Conservation (phyloP, 257 asterid genomes). For the Ligustrum vulgare region DNA sequence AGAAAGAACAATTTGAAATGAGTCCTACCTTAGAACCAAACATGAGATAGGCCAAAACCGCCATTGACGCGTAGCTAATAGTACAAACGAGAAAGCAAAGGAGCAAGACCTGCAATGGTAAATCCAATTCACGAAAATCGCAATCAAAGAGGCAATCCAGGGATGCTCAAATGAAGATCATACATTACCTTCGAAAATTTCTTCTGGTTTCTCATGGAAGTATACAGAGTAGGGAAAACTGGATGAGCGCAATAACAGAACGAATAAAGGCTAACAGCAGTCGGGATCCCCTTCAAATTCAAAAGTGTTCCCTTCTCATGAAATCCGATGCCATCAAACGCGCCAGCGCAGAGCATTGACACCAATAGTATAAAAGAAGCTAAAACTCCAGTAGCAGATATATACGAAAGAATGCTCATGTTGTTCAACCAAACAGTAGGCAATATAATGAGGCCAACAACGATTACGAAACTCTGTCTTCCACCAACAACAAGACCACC, state of each 20-base stretch:
- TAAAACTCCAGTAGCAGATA: slow-evolving; percentile 77
- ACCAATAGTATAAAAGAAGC: slow-evolving; percentile 66
- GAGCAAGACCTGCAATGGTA: slow-evolving; percentile 60
- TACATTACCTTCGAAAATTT: slow-evolving; percentile 73
- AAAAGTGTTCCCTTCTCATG: slow-evolving; percentile 41
- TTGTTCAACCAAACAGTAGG: slow-evolving; percentile 72
- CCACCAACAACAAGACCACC: slow-evolving; percentile 50
- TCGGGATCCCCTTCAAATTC: slow-evolving; percentile 58
- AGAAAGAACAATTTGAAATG: neutral
- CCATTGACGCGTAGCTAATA: slow-evolving; percentile 66
- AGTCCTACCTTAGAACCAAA: slow-evolving; percentile 49
- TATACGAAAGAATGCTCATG: slow-evolving; percentile 72
- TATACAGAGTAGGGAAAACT: slow-evolving; percentile 81
- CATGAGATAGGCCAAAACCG: slow-evolving; percentile 70
- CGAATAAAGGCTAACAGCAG: slow-evolving; percentile 74
- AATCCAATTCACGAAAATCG: neutral
- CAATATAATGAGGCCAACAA: slow-evolving; percentile 61
- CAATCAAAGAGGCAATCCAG: neutral
- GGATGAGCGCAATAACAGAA: slow-evolving; percentile 97
- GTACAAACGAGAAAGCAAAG: slow-evolving; percentile 65
- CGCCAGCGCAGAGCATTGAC: slow-evolving; percentile 69
- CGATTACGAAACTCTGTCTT: slow-evolving; percentile 43
- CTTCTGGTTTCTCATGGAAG: slow-evolving; percentile 72
- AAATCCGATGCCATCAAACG: slow-evolving; percentile 63
- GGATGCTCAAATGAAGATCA: neutral